phyloP scores from a whole-genome alignment of 2,329 filamentous ascomycete genomes.

The Botryotinia globosa region DNA sequence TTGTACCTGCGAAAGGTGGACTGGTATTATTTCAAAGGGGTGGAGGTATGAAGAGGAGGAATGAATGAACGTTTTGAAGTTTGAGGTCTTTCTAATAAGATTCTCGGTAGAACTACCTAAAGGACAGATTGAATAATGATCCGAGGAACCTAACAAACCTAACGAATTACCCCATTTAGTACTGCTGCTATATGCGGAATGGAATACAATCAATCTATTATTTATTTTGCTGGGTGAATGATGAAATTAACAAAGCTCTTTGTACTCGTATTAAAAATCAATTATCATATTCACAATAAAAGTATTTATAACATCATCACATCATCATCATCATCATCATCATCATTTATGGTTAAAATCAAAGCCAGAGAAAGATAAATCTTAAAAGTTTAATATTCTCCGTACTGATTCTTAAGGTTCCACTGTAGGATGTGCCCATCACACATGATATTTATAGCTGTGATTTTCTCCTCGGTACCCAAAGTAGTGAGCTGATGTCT shows the following conservation, averaged over 20 bases:
- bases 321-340: too few species aligned
- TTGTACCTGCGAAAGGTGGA: not conserved
- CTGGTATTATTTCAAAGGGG: not conserved
- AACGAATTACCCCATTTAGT: conserved; percentile 9
- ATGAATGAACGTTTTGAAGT: conserved; percentile 10
- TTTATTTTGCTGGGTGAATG: not conserved
- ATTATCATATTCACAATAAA: not conserved
- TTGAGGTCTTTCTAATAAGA: conserved; percentile 7
- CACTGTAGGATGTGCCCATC: not conserved
- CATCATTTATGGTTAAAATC: not conserved
- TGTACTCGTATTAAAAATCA: not conserved
- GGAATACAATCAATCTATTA: not conserved
- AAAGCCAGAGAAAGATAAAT: not conserved
- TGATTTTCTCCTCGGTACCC: not conserved
- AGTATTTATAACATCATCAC: not conserved
- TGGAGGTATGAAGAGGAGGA: conserved; percentile 12
- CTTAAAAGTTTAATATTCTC: not conserved
- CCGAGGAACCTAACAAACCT: conserved; percentile 1
- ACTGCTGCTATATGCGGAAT: not conserved
- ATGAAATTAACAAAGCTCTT: not conserved
- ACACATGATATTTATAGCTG: not conserved
- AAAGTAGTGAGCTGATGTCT: not conserved
- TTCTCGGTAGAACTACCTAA: conserved; percentile 19
- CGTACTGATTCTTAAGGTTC: not conserved
- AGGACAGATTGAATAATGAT: conserved; percentile 1